A percentile compares a stretch with the other conserved stretches of the same genome.
phyloP scores from a whole-genome alignment of 2,329 filamentous ascomycete genomes.

The Aspergillus sp. region DNA sequence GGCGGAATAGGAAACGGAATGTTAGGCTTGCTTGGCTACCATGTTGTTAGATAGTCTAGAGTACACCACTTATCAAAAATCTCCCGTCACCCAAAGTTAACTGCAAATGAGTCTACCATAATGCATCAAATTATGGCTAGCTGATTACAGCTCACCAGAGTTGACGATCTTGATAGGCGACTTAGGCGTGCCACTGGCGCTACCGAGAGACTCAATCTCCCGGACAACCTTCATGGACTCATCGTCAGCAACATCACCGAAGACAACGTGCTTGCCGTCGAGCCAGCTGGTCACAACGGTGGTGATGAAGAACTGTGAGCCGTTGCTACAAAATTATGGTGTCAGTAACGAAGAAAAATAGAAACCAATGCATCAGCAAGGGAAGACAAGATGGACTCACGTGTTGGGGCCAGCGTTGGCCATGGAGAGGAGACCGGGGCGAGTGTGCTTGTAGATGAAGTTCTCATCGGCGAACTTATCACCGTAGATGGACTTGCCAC shows the following conservation, averaged over 20 bases:
- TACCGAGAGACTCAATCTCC: slow-evolving; percentile 57
- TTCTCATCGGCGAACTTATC: slow-evolving; percentile 95
- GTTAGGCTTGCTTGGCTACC: too few species aligned
- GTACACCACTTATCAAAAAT: too few species aligned
- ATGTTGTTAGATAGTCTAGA: too few species aligned
- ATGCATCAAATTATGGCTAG: background rate
- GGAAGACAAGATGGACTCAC: slow-evolving; percentile 37
- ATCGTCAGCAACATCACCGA: slow-evolving; percentile 57
- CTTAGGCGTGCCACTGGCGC: slow-evolving; percentile 47
- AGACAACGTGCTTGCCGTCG: slow-evolving; percentile 66
- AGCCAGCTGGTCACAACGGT: slow-evolving; percentile 63
- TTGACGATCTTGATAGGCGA: slow-evolving; percentile 51
- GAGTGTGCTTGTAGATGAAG: slow-evolving; percentile 70
- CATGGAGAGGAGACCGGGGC: slow-evolving; percentile 83
- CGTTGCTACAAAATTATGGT: slow-evolving; percentile 45
- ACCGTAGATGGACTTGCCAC: slow-evolving; percentile 91
- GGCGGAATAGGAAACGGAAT: too few species aligned
- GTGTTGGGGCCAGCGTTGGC: slow-evolving; percentile 95
- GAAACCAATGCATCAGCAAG: background rate
- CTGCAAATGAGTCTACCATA: too few species aligned
- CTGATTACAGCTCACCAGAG: slow-evolving; percentile 43
- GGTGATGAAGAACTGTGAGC: slow-evolving; percentile 70
- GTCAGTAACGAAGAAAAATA: slow-evolving; percentile 1
- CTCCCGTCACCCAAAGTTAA: too few species aligned
- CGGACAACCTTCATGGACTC: slow-evolving; percentile 53